Conservation (phyloP, 2,329 filamentous ascomycete genomes). For the Hymenoscyphus fructigenus region DNA sequence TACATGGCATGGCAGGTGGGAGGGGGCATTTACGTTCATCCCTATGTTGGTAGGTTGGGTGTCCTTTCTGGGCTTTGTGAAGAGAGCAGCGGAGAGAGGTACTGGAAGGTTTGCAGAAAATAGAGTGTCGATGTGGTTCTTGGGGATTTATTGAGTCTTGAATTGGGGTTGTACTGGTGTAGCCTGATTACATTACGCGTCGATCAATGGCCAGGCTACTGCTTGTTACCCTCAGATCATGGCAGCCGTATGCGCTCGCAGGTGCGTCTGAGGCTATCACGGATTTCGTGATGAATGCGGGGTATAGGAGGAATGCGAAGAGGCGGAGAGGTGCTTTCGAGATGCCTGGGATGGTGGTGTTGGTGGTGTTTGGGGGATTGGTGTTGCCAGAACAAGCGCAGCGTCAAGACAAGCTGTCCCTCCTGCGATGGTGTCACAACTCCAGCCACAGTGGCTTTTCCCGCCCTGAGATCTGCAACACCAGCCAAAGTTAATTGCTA, state of each 20-base stretch:
- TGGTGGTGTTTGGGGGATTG: neutral
- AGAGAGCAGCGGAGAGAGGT: neutral
- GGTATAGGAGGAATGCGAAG: neutral
- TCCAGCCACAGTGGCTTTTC: neutral
- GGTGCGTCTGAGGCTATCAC: neutral
- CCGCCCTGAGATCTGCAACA: neutral
- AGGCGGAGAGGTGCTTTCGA: neutral
- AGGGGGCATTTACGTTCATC: conserved; percentile 28
- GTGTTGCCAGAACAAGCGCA: neutral
- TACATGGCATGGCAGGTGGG: neutral
- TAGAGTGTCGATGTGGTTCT: neutral
- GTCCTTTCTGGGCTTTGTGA: neutral
- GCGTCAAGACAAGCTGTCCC: conserved; percentile 5
- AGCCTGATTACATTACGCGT: conserved; percentile 14
- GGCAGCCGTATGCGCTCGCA: neutral
- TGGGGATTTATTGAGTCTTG: neutral
- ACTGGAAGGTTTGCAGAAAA: neutral
- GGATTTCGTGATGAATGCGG: neutral
- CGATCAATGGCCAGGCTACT: conserved; percentile 4
- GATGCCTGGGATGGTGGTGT: neutral
- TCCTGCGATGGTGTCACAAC: conserved; percentile 1
- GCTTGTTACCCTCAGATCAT: neutral
- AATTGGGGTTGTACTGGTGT: neutral
- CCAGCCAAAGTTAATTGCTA: too few species aligned
- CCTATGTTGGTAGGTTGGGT: conserved; percentile 20